Evolutionary conservation across 1,139 yeast genomes (phyloP).

Genomic region (Yamadazyma epiphylla): DNA sequence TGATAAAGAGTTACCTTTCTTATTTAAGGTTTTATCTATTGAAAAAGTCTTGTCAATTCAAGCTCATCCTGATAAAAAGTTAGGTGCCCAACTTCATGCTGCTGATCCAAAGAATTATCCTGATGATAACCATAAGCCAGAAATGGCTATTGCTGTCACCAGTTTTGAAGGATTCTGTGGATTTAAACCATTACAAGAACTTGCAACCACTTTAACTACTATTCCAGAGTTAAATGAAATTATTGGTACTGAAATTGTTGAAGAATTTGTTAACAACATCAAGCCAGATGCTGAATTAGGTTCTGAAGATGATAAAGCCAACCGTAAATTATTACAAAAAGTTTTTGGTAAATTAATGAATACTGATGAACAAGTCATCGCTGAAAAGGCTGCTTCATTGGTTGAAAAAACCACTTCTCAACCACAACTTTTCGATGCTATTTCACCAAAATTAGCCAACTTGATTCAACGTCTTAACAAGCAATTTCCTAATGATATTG

Average conservation of each 20-base stretch:
- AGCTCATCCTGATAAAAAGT: slow-evolving; percentile 93
- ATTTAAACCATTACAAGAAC: slow-evolving; percentile 82
- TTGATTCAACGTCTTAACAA: slow-evolving; percentile 71
- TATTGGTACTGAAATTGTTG: slow-evolving; percentile 59
- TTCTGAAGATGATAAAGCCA: slow-evolving; percentile 44
- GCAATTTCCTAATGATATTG: slow-evolving; percentile 92
- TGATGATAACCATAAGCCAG: slow-evolving; percentile 98
- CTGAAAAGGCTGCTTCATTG: slow-evolving; percentile 52
- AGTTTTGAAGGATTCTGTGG: slow-evolving; percentile 98
- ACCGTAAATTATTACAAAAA: slow-evolving; percentile 64
- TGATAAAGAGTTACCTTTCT: slow-evolving; percentile 74
- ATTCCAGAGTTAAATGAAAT: slow-evolving; percentile 74
- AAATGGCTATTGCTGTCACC: slow-evolving; percentile 97
- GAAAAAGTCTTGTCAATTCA: slow-evolving; percentile 91
- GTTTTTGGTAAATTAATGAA: slow-evolving; percentile 84
- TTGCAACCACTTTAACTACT: slow-evolving; percentile 59
- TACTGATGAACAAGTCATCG: slow-evolving; percentile 55
- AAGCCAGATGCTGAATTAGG: slow-evolving; percentile 42
- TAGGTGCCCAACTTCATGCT: slow-evolving; percentile 73
- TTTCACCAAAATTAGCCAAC: slow-evolving; percentile 55
- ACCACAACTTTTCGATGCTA: slow-evolving; percentile 45
- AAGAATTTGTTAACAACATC: slow-evolving; percentile 50
- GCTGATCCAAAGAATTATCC: slow-evolving; percentile 93
- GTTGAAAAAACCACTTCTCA: slow-evolving; percentile 55
- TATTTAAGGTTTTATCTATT: slow-evolving; percentile 90